Conservation (phyloP, 1,139 yeast species). For the Pichia sp. region DNA sequence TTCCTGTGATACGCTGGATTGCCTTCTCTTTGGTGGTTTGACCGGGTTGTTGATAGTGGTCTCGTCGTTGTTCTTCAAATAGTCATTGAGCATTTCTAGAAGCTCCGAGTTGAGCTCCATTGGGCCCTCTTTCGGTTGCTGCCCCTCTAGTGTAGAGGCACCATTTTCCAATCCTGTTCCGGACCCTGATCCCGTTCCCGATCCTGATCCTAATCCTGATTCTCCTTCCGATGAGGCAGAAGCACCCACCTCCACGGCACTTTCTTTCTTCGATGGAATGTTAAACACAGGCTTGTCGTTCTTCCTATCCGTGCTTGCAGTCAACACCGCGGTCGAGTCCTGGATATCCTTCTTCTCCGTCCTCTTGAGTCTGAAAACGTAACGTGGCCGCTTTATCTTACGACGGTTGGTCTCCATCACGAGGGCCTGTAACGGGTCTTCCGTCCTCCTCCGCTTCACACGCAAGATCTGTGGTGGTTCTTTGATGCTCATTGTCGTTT, state of each 20-base stretch:
- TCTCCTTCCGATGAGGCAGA: background rate
- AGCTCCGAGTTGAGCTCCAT: constrained; percentile 44
- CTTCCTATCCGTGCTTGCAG: constrained; percentile 10
- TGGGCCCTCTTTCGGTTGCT: constrained; percentile 2
- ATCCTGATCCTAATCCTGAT: background rate
- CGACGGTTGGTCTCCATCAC: constrained; percentile 25
- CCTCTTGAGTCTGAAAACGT: constrained; percentile 57
- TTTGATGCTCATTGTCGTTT: constrained; percentile 5
- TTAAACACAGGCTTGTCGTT: constrained; percentile 18
- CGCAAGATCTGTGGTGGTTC: constrained; percentile 58
- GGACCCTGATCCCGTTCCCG: background rate
- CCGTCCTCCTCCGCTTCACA: constrained; percentile 78
- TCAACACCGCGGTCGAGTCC: constrained; percentile 22
- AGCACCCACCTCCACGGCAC: background rate
- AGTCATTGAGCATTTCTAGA: constrained; percentile 62
- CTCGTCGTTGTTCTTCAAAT: constrained; percentile 37
- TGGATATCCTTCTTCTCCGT: constrained; percentile 46
- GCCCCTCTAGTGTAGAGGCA: constrained; percentile 2
- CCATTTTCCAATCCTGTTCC: background rate
- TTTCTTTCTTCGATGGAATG: constrained; percentile 7
- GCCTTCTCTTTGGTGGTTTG: constrained; percentile 26
- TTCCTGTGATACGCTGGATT: constrained; percentile 21
- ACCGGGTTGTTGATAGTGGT: constrained; percentile 19
- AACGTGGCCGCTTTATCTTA: constrained; percentile 31
- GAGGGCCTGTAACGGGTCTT: constrained; percentile 83